Evolutionary conservation across 805 yeast species (phyloP).

Genomic region (Ogataea polymorpha): DNA sequence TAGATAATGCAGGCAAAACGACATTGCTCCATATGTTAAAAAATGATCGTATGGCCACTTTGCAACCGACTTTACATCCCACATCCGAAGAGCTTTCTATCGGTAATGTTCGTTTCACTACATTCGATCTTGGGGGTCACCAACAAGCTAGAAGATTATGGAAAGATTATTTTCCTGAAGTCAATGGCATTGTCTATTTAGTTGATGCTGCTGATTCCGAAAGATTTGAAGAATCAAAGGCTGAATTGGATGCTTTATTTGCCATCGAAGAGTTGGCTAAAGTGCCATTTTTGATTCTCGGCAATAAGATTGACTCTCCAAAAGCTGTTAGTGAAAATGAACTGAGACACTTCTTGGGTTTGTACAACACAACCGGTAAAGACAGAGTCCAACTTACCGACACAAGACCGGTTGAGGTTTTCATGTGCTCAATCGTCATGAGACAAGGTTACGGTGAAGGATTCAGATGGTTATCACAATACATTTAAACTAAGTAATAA

Average conservation of each 20-base stretch:
- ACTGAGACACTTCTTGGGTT: constrained; percentile 83
- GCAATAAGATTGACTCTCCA: constrained; percentile 94
- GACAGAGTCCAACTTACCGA: constrained; percentile 65
- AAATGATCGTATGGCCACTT: constrained; percentile 95
- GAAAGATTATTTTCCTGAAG: constrained; percentile 99
- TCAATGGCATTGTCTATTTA: constrained; percentile 91
- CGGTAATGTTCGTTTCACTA: constrained; percentile 94
- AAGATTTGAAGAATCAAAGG: constrained; percentile 91
- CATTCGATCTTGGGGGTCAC: constrained; percentile 98
- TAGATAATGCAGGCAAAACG: constrained; percentile 98
- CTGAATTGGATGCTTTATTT: constrained; percentile 90
- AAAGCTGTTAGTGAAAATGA: constrained; percentile 94
- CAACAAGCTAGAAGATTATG: constrained; percentile 98
- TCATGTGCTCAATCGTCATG: constrained; percentile 97
- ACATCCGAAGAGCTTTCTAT: constrained; percentile 97
- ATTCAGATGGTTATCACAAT: constrained; percentile 96
- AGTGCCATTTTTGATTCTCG: constrained; percentile 91
- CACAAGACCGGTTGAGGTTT: constrained; percentile 90
- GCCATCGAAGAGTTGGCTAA: constrained; percentile 84
- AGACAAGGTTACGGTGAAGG: constrained; percentile 99
- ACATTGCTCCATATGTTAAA: constrained; percentile 80
- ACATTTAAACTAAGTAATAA: constrained; percentile 46
- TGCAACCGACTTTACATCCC: constrained; percentile 98
- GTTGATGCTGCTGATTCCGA: constrained; percentile 97
- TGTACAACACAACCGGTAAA: constrained; percentile 88